phyloP scores from a whole-genome alignment of 75 land plant species.

The Sequoiadendron giganteum region DNA sequence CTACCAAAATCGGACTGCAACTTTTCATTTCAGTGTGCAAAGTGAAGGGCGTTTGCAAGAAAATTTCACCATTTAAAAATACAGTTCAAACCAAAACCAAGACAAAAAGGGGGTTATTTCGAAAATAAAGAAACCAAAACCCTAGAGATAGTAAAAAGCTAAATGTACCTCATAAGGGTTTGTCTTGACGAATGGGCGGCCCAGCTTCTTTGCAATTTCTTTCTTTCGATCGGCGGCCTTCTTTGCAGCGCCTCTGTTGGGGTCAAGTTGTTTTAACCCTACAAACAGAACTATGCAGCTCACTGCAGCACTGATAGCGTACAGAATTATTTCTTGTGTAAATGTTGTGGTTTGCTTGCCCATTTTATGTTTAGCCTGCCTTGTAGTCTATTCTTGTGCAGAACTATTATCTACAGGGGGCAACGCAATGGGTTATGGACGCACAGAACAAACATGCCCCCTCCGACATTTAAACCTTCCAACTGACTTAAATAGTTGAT shows the following conservation, averaged over 20 bases:
- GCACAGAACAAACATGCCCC: not conserved
- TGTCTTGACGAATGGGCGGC: constrained; percentile 85
- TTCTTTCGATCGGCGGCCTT: constrained; percentile 94
- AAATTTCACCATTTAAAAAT: not conserved
- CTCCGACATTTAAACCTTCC: not conserved
- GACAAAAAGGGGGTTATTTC: not conserved
- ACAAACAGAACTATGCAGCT: constrained; percentile 78
- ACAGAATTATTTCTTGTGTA: constrained; percentile 71
- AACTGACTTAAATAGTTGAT: not conserved
- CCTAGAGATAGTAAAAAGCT: not conserved
- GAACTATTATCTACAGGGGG: not conserved
- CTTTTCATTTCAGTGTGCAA: not conserved
- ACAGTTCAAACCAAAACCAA: not conserved
- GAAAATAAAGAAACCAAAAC: not conserved
- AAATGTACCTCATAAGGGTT: constrained; percentile 82
- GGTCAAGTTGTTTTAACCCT: constrained; percentile 87
- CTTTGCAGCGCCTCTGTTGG: constrained; percentile 77
- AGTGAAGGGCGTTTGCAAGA: not conserved
- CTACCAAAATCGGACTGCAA: no score
- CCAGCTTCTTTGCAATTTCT: constrained; percentile 90
- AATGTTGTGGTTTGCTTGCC: constrained; percentile 48
- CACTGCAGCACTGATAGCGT: constrained; percentile 88
- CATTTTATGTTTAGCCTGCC: not conserved
- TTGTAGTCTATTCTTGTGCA: not conserved
- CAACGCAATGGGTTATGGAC: not conserved